Conservation (phyloP, 305 asterid genomes). For the Plantago coronopus region DNA sequence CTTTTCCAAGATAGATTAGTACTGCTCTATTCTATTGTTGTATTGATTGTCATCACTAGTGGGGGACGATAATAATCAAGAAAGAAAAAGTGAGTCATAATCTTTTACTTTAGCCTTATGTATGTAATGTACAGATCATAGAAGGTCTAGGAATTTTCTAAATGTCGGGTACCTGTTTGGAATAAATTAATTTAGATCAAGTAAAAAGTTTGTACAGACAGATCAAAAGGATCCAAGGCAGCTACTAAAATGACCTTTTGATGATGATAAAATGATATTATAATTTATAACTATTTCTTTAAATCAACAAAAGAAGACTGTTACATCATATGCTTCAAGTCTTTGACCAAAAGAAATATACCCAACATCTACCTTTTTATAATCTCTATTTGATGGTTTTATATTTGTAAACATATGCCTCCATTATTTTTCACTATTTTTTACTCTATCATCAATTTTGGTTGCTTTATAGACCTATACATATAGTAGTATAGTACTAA, state of each 20-base stretch:
- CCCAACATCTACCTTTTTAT: too few relatives aligned
- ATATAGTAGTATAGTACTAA: too few relatives aligned
- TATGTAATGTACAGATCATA: conserved; percentile 2
- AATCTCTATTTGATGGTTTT: too few relatives aligned
- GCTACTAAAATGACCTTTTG: not conserved
- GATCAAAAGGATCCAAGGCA: not conserved
- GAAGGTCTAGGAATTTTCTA: not conserved
- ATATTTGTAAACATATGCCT: too few relatives aligned
- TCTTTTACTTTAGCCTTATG: not conserved
- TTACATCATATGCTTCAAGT: too few relatives aligned
- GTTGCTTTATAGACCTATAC: too few relatives aligned
- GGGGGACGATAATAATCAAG: not conserved
- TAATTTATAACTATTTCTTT: too few relatives aligned
- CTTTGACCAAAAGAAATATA: too few relatives aligned
- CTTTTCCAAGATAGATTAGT: not conserved
- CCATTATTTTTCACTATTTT: too few relatives aligned
- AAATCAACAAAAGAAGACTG: too few relatives aligned
- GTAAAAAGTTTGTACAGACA: not conserved
- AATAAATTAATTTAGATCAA: too few relatives aligned
- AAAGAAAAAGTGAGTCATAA: not conserved
- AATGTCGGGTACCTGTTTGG: not conserved
- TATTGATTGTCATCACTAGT: not conserved
- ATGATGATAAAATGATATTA: not conserved
- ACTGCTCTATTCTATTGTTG: not conserved
- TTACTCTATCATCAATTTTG: too few relatives aligned